Evolutionary conservation across 176 grass and related monocot species (phyloP).

Genomic region (Typha latifolia): DNA sequence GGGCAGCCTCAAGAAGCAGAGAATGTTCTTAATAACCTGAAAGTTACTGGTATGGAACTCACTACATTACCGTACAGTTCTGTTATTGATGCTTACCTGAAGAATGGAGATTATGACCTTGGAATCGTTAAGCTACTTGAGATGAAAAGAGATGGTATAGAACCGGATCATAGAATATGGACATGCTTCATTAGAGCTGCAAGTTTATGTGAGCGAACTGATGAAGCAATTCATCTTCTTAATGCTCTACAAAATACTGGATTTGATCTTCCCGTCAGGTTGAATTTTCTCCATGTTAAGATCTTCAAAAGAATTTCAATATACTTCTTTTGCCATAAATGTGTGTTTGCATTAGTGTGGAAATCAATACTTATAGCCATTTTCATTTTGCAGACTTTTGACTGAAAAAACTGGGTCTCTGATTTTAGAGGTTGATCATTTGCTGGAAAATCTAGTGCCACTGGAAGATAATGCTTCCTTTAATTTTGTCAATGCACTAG

Average conservation of each 20-base stretch:
- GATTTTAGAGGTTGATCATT: constrained; percentile 40
- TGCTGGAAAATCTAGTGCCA: constrained; percentile 39
- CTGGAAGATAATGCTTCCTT: constrained; percentile 63
- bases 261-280: constrained; percentile 91
- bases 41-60: constrained; percentile 51
- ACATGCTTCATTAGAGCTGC: constrained; percentile 88
- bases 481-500: constrained; percentile 95
- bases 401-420: constrained; percentile 43
- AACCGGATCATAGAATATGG: constrained; percentile 91
- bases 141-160: constrained; percentile 68
- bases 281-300: constrained; percentile 8
- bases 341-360: constrained; percentile 2
- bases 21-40: constrained; percentile 76
- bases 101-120: constrained; percentile 65
- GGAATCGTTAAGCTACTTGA: constrained; percentile 59
- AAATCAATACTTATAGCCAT: constrained; percentile 19
- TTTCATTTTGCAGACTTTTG: constrained; percentile 52
- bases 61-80: constrained; percentile 75
- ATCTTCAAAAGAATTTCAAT: constrained; percentile 9
- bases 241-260: constrained; percentile 55
- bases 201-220: constrained; percentile 71
- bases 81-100: constrained; percentile 84
- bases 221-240: constrained; percentile 65
- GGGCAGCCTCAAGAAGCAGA: constrained; percentile 72
- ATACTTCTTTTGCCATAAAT: constrained; percentile 1